These are phyloP conservation scores for Alternaria brassicae DNA, from an alignment of 2,329 filamentous ascomycete species.

Conservation along the genomic window DNA sequence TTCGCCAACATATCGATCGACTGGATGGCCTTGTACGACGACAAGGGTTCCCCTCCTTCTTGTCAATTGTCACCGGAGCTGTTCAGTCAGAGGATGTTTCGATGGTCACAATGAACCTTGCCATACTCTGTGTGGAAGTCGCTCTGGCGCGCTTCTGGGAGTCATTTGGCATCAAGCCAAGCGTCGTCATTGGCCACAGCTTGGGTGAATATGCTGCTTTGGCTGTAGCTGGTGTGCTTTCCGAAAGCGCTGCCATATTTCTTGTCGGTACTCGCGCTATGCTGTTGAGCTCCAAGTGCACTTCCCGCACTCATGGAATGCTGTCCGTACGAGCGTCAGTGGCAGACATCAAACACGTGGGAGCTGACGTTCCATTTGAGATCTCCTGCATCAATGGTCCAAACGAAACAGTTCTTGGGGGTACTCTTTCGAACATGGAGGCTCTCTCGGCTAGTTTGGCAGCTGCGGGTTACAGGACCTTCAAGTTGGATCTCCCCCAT, in stretches of 20 bases:
- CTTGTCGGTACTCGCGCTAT: background rate
- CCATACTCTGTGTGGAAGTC: background rate
- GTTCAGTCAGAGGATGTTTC: background rate
- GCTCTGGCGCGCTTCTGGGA: background rate
- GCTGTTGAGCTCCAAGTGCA: background rate
- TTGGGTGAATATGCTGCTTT: background rate
- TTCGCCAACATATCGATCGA: background rate
- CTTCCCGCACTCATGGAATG: background rate
- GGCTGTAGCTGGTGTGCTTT: background rate
- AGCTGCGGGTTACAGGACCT: background rate
- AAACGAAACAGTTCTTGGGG: background rate
- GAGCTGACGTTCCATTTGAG: background rate
- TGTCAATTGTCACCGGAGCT: background rate
- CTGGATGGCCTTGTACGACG: background rate
- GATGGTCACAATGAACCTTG: background rate
- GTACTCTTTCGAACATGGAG: background rate
- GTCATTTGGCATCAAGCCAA: background rate
- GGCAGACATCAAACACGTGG: background rate
- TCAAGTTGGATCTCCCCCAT: background rate
- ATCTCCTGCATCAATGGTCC: background rate
- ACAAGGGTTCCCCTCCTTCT: background rate
- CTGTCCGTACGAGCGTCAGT: background rate
- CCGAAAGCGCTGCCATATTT: background rate
- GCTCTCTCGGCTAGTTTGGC: background rate
- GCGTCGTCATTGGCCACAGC: background rate